phyloP scores from a whole-genome alignment of 78 protist genomes.

The Dictyostelium capitatum region DNA sequence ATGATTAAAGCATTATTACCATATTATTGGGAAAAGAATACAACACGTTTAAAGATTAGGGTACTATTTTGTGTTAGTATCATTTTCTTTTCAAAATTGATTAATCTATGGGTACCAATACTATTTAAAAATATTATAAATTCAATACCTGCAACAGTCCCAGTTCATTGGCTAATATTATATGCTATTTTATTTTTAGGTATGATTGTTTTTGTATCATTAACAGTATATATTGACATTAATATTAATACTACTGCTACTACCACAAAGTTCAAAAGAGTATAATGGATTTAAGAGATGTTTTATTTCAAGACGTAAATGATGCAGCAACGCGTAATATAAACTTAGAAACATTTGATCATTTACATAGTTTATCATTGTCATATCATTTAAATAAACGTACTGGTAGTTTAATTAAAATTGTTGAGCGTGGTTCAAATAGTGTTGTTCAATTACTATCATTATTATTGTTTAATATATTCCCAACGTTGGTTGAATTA shows the following conservation, averaged over 20 bases:
- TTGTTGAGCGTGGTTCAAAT: conserved; percentile 94
- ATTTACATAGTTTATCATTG: conserved; percentile 83
- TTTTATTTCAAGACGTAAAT: conserved; percentile 10
- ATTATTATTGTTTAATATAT: conserved; percentile 88
- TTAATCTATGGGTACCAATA: conserved; percentile 87
- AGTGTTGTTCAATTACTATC: conserved; percentile 84
- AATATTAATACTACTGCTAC: too few species aligned
- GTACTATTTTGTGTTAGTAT: conserved; percentile 27
- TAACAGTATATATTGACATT: too few species aligned
- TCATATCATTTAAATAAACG: conserved; percentile 91
- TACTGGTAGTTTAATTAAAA: conserved; percentile 91
- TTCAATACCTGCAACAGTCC: conserved; percentile 19
- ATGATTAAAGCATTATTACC: conserved; percentile 47
- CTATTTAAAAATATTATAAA: conserved; percentile 92
- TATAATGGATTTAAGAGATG: conserved; percentile 18
- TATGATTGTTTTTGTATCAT: too few species aligned
- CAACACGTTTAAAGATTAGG: conserved; percentile 12
- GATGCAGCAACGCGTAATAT: background rate
- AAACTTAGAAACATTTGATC: conserved; percentile 81
- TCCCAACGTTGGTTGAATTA: conserved; percentile 94
- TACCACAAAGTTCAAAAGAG: background rate
- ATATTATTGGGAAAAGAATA: conserved; percentile 65
- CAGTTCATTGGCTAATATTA: background rate
- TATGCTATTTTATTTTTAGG: conserved; percentile 2
- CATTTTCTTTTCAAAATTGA: conserved; percentile 53